Evolutionary conservation across 345 rosid genomes (phyloP).

Genomic region (Raphanus sativus): DNA sequence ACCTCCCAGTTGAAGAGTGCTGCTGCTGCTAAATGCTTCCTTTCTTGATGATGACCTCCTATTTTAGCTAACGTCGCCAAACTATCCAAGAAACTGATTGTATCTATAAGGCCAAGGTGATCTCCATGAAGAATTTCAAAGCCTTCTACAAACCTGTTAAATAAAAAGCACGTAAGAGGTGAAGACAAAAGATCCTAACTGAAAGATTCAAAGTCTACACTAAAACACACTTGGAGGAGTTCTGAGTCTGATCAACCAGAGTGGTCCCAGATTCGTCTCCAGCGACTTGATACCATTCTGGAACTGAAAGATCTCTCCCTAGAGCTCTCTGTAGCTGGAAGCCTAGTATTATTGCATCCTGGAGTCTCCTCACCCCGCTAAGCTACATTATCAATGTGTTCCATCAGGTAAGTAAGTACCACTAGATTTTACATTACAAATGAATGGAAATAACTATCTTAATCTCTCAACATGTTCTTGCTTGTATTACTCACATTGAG

Average conservation of each 20-base stretch:
- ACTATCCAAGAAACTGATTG: constrained; percentile 61
- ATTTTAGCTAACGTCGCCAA: constrained; percentile 60
- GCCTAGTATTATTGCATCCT: constrained; percentile 89
- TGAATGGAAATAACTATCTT: too few relatives aligned
- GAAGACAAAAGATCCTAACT: not conserved
- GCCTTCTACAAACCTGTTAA: constrained; percentile 52
- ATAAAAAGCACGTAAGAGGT: not conserved
- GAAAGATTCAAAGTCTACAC: constrained; percentile 28
- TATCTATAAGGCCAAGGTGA: constrained; percentile 73
- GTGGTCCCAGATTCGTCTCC: constrained; percentile 60
- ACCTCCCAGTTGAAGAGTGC: constrained; percentile 92
- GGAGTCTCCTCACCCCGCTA: constrained; percentile 88
- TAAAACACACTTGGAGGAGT: constrained; percentile 38
- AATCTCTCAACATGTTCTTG: not conserved
- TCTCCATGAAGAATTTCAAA: constrained; percentile 90
- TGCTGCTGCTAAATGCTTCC: constrained; percentile 84
- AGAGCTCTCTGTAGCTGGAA: constrained; percentile 87
- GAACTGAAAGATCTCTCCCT: constrained; percentile 77
- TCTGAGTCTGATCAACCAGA: constrained; percentile 30
- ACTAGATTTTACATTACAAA: too few relatives aligned
- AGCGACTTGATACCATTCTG: constrained; percentile 87
- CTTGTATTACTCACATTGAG: constrained; percentile 56
- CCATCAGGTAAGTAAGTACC: not conserved
- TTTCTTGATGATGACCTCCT: constrained; percentile 54
- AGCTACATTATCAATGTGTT: constrained; percentile 44